Conservation (phyloP, 129 eudicot genomes). For the Smallanthus sonchifolius region DNA sequence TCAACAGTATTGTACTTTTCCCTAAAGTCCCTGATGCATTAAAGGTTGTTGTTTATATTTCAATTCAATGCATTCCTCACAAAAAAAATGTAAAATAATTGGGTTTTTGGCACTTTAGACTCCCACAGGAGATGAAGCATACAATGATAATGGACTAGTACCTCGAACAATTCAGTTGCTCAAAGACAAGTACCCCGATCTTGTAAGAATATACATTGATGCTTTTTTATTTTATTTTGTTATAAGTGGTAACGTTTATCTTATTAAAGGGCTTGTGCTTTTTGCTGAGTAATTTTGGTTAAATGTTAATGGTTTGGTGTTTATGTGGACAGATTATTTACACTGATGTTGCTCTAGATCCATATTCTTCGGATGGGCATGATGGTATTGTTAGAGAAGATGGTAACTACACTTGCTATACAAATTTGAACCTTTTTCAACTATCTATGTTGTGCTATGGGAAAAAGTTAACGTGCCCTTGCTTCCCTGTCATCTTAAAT, state of each 20-base stretch:
- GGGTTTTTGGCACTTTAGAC: slow-evolving; percentile 43
- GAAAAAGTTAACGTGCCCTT: neutral
- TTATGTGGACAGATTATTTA: slow-evolving; percentile 59
- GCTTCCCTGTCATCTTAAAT: neutral
- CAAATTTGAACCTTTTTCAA: neutral
- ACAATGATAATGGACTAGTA: slow-evolving; percentile 87
- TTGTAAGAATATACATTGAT: slow-evolving; percentile 44
- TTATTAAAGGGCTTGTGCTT: neutral
- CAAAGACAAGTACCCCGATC: slow-evolving; percentile 96
- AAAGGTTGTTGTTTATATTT: slow-evolving; percentile 48
- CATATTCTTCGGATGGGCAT: slow-evolving; percentile 98
- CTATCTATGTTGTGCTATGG: neutral
- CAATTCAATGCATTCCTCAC: neutral
- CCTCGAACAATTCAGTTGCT: slow-evolving; percentile 87
- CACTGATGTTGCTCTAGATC: slow-evolving; percentile 98
- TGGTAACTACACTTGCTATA: slow-evolving; percentile 42
- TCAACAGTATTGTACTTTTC: slow-evolving; percentile 91
- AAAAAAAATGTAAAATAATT: neutral
- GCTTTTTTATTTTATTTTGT: neutral
- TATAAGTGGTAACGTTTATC: neutral
- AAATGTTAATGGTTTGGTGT: slow-evolving; percentile 3
- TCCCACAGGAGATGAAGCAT: slow-evolving; percentile 96
- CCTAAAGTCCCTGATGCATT: slow-evolving; percentile 99
- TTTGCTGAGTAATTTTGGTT: neutral
- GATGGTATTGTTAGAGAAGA: slow-evolving; percentile 99